Percentiles rank a stretch among this genome's conserved stretches.
Evolutionary conservation across 2,329 filamentous ascomycete species (phyloP).

Genomic region (Fusarium pseudograminearum): DNA sequence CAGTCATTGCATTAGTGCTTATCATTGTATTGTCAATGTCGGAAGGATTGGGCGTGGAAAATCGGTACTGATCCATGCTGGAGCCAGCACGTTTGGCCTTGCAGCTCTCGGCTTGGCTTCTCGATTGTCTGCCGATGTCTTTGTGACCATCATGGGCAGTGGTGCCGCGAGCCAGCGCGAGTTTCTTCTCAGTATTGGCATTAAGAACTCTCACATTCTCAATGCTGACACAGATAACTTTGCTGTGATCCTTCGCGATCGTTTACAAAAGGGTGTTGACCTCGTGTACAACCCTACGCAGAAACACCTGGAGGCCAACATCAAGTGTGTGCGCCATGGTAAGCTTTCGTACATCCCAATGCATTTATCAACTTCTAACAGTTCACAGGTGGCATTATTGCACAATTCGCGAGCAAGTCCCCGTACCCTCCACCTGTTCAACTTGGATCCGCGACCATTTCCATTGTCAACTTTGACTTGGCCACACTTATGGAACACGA

Average conservation of each 20-base stretch:
- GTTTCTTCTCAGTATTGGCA: slow-evolving; percentile 51
- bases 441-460: slow-evolving; percentile 37
- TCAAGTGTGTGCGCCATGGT: slow-evolving; percentile 54
- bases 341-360: slow-evolving; percentile 38
- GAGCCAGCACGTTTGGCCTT: slow-evolving; percentile 58
- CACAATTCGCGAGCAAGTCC: slow-evolving; percentile 49
- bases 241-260: slow-evolving; percentile 48
- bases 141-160: slow-evolving; percentile 55
- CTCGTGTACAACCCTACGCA: slow-evolving; percentile 61
- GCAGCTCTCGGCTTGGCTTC: slow-evolving; percentile 58
- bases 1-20: slow-evolving; percentile 57
- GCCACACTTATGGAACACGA: slow-evolving; percentile 51
- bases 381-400: slow-evolving; percentile 49
- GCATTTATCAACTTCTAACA: slow-evolving; percentile 17
- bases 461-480: slow-evolving; percentile 53
- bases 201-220: slow-evolving; percentile 56
- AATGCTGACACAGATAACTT: slow-evolving; percentile 52
- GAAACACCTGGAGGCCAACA: slow-evolving; percentile 49
- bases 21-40: slow-evolving; percentile 56
- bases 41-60: slow-evolving; percentile 47
- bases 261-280: slow-evolving; percentile 55
- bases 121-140: slow-evolving; percentile 55
- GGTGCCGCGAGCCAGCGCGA: slow-evolving; percentile 52
- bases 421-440: slow-evolving; percentile 30
- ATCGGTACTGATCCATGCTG: slow-evolving; percentile 59